Percentiles rank a stretch among this genome's conserved stretches.
Conservation (phyloP, 495 filamentous ascomycete species). For the Emericellopsis terricola region DNA sequence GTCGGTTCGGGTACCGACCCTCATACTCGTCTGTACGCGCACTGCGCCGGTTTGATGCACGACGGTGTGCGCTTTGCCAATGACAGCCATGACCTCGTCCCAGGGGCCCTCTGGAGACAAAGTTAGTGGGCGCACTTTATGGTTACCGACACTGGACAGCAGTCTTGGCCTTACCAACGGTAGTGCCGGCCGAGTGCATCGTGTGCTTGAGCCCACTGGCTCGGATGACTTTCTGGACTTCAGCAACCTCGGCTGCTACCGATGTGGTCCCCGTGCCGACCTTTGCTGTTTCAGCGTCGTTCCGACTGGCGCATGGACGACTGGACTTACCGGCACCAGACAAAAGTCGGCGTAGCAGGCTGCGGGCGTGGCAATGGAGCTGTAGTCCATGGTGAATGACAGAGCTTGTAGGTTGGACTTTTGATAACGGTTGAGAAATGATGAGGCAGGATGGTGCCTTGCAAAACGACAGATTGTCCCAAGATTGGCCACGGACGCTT, state of each 20-base stretch:
- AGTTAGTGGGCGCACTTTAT: no score
- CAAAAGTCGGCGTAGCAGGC: conserved; percentile 68
- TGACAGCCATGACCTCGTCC: conserved; percentile 74
- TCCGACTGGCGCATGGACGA: no score
- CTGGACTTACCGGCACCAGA: conserved; percentile 51
- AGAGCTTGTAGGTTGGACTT: neutral
- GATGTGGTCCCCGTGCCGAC: conserved; percentile 69
- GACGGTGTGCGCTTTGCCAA: conserved; percentile 77
- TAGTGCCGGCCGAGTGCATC: conserved; percentile 89
- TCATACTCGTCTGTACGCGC: conserved; percentile 76
- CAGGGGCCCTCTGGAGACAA: conserved; percentile 58
- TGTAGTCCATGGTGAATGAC: conserved; percentile 14
- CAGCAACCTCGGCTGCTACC: conserved; percentile 73
- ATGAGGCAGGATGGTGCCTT: no score
- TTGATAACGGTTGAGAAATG: neutral
- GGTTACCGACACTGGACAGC: no score
- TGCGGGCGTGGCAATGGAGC: conserved; percentile 38
- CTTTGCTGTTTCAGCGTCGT: no score
- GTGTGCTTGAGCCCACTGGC: conserved; percentile 59
- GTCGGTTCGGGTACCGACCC: conserved; percentile 52
- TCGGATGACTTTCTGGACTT: conserved; percentile 73
- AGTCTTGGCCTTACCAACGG: conserved; percentile 73
- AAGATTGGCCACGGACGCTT: no score
- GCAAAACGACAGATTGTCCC: no score
- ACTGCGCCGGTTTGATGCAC: conserved; percentile 69